phyloP scores from a whole-genome alignment of 2,329 filamentous ascomycete species.

The Tolypocladium guangdongense region DNA sequence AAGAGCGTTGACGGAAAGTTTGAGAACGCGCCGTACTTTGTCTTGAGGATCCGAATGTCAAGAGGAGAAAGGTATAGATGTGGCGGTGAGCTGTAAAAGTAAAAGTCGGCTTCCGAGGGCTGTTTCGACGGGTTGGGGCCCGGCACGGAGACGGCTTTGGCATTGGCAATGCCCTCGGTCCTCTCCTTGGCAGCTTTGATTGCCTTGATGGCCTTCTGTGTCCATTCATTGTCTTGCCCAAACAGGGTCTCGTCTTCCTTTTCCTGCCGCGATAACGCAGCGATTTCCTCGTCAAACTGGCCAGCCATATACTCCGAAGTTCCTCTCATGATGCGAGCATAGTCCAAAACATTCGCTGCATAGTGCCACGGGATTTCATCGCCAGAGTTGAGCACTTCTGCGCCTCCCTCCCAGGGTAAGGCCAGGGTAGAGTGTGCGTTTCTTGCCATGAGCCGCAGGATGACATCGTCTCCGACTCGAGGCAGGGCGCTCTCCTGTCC shows the following conservation, averaged over 20 bases:
- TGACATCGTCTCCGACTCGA: constrained; percentile 76
- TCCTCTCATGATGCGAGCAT: constrained; percentile 90
- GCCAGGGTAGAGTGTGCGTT: constrained; percentile 74
- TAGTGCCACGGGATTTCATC: constrained; percentile 92
- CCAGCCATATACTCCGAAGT: constrained; percentile 76
- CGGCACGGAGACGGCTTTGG: constrained; percentile 9
- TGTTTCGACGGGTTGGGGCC: constrained; percentile 10
- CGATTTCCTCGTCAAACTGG: constrained; percentile 72
- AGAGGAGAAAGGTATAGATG: constrained; percentile 85
- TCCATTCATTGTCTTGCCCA: constrained; percentile 88
- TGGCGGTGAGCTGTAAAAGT: constrained; percentile 78
- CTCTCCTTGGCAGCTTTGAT: constrained; percentile 70
- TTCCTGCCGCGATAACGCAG: constrained; percentile 63
- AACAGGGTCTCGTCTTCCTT: constrained; percentile 87
- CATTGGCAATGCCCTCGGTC: constrained; percentile 33
- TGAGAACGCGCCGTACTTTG: constrained; percentile 74
- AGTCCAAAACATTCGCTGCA: constrained; percentile 87
- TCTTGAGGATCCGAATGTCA: constrained; percentile 85
- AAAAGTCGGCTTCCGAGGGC: constrained; percentile 46
- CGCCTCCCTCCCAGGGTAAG: constrained; percentile 68
- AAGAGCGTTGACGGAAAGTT: constrained; percentile 77
- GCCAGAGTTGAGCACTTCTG: constrained; percentile 54
- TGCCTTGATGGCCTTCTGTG: constrained; percentile 66
- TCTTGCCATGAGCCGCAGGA: constrained; percentile 76
- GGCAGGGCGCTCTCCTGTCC: constrained; percentile 78